phyloP scores from a whole-genome alignment of 371 early-diverging fungal genomes.

The Apophysomyces variabilis region DNA sequence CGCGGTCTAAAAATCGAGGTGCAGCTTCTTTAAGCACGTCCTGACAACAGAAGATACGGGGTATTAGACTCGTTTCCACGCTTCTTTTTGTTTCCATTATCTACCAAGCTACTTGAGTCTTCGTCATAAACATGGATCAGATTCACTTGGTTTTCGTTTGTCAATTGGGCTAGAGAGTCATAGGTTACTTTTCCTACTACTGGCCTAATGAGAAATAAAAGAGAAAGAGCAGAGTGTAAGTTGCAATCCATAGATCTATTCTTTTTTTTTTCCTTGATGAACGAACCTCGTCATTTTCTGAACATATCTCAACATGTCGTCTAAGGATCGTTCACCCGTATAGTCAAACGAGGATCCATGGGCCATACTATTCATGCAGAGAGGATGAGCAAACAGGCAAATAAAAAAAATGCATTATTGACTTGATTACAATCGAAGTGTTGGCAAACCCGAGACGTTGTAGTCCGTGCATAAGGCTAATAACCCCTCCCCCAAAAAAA shows the following conservation, averaged over 20 bases:
- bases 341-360: constrained; percentile 54
- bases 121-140: constrained; percentile 24
- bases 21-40: constrained; percentile 22
- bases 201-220: background rate
- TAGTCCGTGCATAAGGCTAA: constrained; percentile 15
- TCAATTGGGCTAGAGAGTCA: constrained; percentile 2
- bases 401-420: background rate
- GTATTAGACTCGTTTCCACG: background rate
- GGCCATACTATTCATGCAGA: constrained; percentile 16
- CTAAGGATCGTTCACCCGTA: constrained; percentile 53
- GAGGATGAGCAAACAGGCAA: background rate
- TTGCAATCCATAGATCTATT: too few relatives aligned
- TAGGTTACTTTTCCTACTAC: background rate
- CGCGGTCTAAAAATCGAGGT: constrained; percentile 21
- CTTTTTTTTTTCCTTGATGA: background rate
- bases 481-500: background rate
- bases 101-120: background rate
- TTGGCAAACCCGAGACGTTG: constrained; percentile 15
- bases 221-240: background rate
- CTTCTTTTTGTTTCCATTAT: background rate
- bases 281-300: constrained; percentile 23
- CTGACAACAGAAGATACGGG: background rate
- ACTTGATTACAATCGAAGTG: constrained; percentile 11
- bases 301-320: constrained; percentile 52
- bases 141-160: constrained; percentile 24